Conservation (phyloP, 345 rosid species). For the Aegle marmelos region DNA sequence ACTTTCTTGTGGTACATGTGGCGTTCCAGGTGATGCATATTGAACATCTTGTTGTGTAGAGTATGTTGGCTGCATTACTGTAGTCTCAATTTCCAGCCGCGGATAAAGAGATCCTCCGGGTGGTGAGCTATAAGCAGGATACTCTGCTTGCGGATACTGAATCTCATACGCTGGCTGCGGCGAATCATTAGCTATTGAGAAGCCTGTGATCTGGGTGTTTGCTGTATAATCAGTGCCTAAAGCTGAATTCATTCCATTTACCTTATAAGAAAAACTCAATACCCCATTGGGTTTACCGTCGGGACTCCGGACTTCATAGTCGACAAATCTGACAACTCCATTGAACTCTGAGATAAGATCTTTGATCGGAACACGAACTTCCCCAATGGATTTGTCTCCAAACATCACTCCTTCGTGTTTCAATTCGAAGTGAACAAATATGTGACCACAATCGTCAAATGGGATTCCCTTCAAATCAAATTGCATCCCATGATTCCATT, state of each 20-base stretch:
- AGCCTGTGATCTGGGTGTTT: conserved; percentile 14
- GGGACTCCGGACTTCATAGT: conserved; percentile 40
- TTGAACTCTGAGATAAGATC: conserved; percentile 32
- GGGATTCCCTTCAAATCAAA: conserved; percentile 30
- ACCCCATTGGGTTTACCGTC: conserved; percentile 46
- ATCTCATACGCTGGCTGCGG: neutral
- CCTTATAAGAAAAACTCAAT: conserved; percentile 34
- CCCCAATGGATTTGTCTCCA: conserved; percentile 54
- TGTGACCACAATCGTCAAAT: conserved; percentile 19
- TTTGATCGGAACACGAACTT: conserved; percentile 42
- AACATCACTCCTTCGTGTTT: conserved; percentile 47
- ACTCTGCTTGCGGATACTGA: neutral
- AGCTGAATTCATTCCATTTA: conserved; percentile 13
- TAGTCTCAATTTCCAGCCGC: neutral
- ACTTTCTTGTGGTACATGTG: conserved; percentile 16
- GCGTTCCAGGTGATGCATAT: neutral
- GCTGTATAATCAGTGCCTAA: conserved; percentile 6
- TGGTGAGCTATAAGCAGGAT: conserved; percentile 1
- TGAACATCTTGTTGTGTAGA: neutral
- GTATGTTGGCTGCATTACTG: neutral
- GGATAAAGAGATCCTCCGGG: neutral
- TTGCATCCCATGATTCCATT: conserved; percentile 47
- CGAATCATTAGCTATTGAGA: conserved; percentile 18
- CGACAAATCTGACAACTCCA: conserved; percentile 39
- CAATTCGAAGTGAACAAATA: conserved; percentile 40